Evolutionary conservation across 1,139 yeast genomes (phyloP).

Genomic region (Kluyveromyces sp.): DNA sequence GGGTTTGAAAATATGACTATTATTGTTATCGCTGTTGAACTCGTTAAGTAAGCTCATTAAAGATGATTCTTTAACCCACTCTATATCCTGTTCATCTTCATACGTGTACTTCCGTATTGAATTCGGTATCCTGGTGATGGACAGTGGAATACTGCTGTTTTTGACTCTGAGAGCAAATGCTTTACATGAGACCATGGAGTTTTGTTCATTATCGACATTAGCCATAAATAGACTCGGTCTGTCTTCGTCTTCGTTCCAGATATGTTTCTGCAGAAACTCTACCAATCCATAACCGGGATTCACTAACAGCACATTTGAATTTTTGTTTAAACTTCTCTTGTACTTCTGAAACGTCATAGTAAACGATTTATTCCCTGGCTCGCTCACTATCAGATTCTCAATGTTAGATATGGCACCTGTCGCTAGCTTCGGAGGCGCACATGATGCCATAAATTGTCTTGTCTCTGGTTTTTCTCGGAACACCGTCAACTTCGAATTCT

Average conservation of each 20-base stretch:
- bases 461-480: constrained; percentile 12
- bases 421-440: constrained; percentile 32
- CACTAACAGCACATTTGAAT: constrained; percentile 55
- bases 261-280: constrained; percentile 39
- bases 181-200: constrained; percentile 1
- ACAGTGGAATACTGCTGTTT: constrained; percentile 11
- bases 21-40: constrained; percentile 13
- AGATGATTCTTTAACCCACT: constrained; percentile 26
- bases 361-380: constrained; percentile 43
- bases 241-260: constrained; percentile 44
- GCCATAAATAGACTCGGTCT: constrained; percentile 59
- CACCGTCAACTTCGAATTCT: constrained; percentile 35
- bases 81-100: constrained; percentile 2
- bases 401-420: constrained; percentile 35
- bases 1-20: constrained; percentile 9
- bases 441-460: constrained; percentile 33
- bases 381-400: constrained; percentile 45
- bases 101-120: neutral
- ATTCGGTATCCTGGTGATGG: constrained; percentile 5
- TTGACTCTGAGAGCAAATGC: constrained; percentile 17
- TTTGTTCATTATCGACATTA: constrained; percentile 3
- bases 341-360: constrained; percentile 42
- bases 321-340: constrained; percentile 34
- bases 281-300: constrained; percentile 74
- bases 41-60: constrained; percentile 34